Percentiles rank a stretch among this genome's conserved stretches.
Evolutionary conservation across 331 rosid species (phyloP).

Genomic region (Telfairia occidentalis): DNA sequence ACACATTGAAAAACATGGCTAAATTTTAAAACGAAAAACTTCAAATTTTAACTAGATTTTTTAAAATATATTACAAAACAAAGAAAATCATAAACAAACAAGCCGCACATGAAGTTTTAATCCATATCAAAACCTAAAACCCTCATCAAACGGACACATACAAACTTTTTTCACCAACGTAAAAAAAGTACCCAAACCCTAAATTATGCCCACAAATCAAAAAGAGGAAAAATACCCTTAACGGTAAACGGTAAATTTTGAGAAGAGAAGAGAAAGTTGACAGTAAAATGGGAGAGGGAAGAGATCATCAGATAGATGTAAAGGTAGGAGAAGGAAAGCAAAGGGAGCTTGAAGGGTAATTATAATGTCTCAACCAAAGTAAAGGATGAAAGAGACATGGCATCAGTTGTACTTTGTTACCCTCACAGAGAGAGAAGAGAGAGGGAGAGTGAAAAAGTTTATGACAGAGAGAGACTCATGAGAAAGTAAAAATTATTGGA

Average conservation of each 20-base stretch:
- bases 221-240: neutral
- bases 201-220: neutral
- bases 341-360: slow-evolving; percentile 14
- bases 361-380: slow-evolving; percentile 14
- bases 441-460: neutral
- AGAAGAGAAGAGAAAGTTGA: neutral
- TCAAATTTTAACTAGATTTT: too few relatives aligned
- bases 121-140: too few relatives aligned
- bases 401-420: slow-evolving; percentile 14
- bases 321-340: slow-evolving; percentile 4
- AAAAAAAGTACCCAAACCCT: neutral
- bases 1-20: too few relatives aligned
- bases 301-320: neutral
- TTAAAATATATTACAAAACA: too few relatives aligned
- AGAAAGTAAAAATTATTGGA: neutral
- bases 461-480: neutral
- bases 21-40: too few relatives aligned
- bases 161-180: neutral
- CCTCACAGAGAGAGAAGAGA: neutral
- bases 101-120: too few relatives aligned
- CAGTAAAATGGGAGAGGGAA: neutral
- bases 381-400: slow-evolving; percentile 13
- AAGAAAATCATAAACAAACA: too few relatives aligned
- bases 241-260: slow-evolving; percentile 10
- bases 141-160: neutral